Evolutionary conservation across 805 yeast genomes (phyloP), one percentile per base, ranked within the genome.

Genomic region (Crinitomyces ghanaensis): DNA sequence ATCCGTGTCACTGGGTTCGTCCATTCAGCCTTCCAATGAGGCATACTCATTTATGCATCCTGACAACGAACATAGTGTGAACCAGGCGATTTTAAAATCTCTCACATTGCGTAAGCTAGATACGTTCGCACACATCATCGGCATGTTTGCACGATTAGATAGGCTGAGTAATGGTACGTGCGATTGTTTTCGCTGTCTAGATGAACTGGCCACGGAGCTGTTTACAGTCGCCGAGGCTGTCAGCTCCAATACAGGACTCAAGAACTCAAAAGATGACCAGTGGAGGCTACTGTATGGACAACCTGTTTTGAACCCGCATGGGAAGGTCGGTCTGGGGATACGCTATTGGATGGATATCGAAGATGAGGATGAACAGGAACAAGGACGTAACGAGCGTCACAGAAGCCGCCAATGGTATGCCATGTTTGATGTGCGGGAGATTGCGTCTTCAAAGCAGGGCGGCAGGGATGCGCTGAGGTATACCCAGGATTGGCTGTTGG

Each of bases 171-270:
- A 57, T 3, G 45, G 50, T 16, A 44, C 49, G 13, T 50, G 49
- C 3, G 62, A 59, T 40, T 53, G 57, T 28, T 58, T 59, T 37
- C 44, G 47, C 13, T 48, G 51, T 2, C 28, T 59, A 14, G 60
- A 54, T 19, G 43, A 46, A 12, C 31, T 59, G 4, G 35, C 58
- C 2, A 43, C 36, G 22, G 59, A 59, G 1, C 39, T 59, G 4
- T 36, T 31, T 22, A 19, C 18, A 12, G 22, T 33, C 6, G 29
- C 35, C 12, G 22, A 31, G 17, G n/a, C 22, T 11, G 12, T 28
- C 6, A n/a, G n/a, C n/a, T 14, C 13, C 22, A 22, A 11, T n/a
- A 28, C 13, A 8, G 6, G 7, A 12, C 11, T 28, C 21, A 28
- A 6, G n/a, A 21, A 21, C 24, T n/a, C 23, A 11, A 36, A 38